A percentile compares a stretch with the other conserved stretches of the same genome.
Evolutionary conservation across 1,284 basidiomycete species (phyloP).

Genomic region (Cryptococcus sp.): DNA sequence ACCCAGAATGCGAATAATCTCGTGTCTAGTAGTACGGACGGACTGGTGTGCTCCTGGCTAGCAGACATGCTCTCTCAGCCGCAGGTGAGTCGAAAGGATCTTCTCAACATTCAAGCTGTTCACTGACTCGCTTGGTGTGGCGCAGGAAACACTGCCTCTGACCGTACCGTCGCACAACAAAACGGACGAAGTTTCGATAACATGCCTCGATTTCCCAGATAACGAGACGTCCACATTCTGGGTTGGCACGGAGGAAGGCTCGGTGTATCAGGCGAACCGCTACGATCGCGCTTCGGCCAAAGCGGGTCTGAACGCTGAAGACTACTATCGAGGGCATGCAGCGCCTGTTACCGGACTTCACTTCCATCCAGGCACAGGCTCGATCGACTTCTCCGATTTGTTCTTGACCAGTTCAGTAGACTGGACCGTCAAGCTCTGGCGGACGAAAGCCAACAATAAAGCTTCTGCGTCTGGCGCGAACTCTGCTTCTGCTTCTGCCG

Average conservation of each 20-base stretch:
- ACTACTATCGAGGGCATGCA: slow-evolving; percentile 87
- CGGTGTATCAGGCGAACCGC: slow-evolving; percentile 90
- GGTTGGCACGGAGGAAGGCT: slow-evolving; percentile 97
- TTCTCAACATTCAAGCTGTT: not conserved
- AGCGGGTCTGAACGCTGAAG: slow-evolving; percentile 87
- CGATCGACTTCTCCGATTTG: slow-evolving; percentile 91
- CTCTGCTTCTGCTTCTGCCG: not conserved
- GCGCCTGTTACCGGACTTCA: slow-evolving; percentile 91
- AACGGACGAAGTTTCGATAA: slow-evolving; percentile 93
- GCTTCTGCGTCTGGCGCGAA: slow-evolving; percentile 8
- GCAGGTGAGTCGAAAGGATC: slow-evolving; percentile 61
- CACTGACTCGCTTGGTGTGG: slow-evolving; percentile 8
- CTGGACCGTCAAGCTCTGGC: slow-evolving; percentile 96
- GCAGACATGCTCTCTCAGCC: slow-evolving; percentile 98
- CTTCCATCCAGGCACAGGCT: slow-evolving; percentile 88
- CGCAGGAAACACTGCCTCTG: slow-evolving; percentile 86
- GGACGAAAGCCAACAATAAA: slow-evolving; percentile 57
- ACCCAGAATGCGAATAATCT: slow-evolving; percentile 98
- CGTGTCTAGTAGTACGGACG: slow-evolving; percentile 93
- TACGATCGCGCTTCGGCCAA: slow-evolving; percentile 96
- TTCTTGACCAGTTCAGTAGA: slow-evolving; percentile 90
- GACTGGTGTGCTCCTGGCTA: slow-evolving; percentile 94
- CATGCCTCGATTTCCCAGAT: slow-evolving; percentile 86
- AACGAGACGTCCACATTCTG: slow-evolving; percentile 95
- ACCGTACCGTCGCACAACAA: slow-evolving; percentile 83